Percentiles rank a stretch among this genome's conserved stretches.
Conservation (phyloP, 2,329 filamentous ascomycete species). For the Penicillium sp. region DNA sequence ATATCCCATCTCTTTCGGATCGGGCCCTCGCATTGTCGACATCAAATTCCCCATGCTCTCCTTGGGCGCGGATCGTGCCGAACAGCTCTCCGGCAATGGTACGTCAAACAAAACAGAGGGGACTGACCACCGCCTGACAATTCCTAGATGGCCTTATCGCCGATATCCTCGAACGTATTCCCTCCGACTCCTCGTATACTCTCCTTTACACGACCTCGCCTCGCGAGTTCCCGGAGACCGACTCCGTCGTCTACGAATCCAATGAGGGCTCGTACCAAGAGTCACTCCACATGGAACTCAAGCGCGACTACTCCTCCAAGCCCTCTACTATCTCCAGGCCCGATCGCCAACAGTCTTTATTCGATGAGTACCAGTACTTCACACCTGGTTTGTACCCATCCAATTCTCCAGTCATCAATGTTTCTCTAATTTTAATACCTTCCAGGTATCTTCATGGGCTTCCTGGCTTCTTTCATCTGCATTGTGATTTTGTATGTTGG, state of each 20-base stretch:
- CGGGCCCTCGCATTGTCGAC: conserved; percentile 43
- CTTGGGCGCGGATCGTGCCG: conserved; percentile 32
- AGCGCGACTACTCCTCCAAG: conserved; percentile 56
- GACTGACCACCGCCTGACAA: not conserved
- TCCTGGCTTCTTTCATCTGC: conserved; percentile 68
- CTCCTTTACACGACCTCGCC: conserved; percentile 72
- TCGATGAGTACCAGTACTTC: conserved; percentile 94
- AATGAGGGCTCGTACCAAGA: conserved; percentile 55
- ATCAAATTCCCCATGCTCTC: conserved; percentile 47
- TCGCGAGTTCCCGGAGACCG: conserved; percentile 33
- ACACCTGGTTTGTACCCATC: conserved; percentile 65
- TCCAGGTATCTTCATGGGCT: conserved; percentile 82
- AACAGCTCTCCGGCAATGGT: conserved; percentile 46
- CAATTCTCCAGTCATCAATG: not conserved
- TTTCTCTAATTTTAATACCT: conserved; percentile 8
- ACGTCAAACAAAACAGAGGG: conserved; percentile 13
- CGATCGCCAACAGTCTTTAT: conserved; percentile 48
- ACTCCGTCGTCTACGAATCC: conserved; percentile 58
- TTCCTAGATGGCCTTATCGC: conserved; percentile 47
- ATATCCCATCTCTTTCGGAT: conserved; percentile 37
- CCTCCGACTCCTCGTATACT: conserved; percentile 61
- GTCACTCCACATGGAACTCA: conserved; percentile 68
- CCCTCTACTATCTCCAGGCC: conserved; percentile 31
- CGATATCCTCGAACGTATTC: conserved; percentile 48
- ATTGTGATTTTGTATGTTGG: conserved; percentile 76